Conservation (phyloP, 805 yeast genomes). For the Teunomyces aglyptinius region DNA sequence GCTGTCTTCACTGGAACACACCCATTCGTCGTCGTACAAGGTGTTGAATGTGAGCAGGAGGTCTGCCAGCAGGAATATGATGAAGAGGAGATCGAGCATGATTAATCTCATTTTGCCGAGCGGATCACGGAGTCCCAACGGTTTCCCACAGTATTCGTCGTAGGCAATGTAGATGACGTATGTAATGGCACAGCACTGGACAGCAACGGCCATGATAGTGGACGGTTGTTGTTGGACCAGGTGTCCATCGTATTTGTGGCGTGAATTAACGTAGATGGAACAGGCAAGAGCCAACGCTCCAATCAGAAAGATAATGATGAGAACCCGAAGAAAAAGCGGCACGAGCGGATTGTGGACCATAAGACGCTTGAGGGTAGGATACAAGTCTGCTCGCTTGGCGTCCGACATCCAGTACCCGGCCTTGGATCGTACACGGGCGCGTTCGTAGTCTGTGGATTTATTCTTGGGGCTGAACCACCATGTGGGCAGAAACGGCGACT, state of each 20-base stretch:
- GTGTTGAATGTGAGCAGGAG: slow-evolving; percentile 83
- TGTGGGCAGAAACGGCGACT: neutral
- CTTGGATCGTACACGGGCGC: slow-evolving; percentile 40
- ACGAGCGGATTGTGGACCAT: slow-evolving; percentile 75
- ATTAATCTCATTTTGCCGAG: slow-evolving; percentile 77
- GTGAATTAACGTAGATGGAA: slow-evolving; percentile 48
- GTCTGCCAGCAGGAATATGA: slow-evolving; percentile 86
- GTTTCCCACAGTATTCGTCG: slow-evolving; percentile 91
- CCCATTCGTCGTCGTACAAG: slow-evolving; percentile 79
- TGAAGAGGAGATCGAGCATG: slow-evolving; percentile 79
- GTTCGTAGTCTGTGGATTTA: slow-evolving; percentile 5
- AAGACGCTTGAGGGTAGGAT: slow-evolving; percentile 57
- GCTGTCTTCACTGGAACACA: slow-evolving; percentile 37
- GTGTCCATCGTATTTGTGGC: slow-evolving; percentile 28
- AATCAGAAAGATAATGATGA: slow-evolving; percentile 50
- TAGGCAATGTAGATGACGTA: slow-evolving; percentile 80
- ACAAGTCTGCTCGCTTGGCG: slow-evolving; percentile 60
- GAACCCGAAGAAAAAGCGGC: slow-evolving; percentile 68
- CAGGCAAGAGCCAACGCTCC: slow-evolving; percentile 73
- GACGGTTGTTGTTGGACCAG: slow-evolving; percentile 74
- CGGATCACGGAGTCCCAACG: slow-evolving; percentile 86
- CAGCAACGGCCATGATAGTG: slow-evolving; percentile 88
- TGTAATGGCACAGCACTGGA: slow-evolving; percentile 72
- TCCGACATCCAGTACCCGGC: slow-evolving; percentile 71
- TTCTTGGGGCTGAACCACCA: neutral